These are phyloP conservation scores for Fusarium annulatum DNA, from an alignment of 2,329 filamentous ascomycete species.

Conservation along the genomic window DNA sequence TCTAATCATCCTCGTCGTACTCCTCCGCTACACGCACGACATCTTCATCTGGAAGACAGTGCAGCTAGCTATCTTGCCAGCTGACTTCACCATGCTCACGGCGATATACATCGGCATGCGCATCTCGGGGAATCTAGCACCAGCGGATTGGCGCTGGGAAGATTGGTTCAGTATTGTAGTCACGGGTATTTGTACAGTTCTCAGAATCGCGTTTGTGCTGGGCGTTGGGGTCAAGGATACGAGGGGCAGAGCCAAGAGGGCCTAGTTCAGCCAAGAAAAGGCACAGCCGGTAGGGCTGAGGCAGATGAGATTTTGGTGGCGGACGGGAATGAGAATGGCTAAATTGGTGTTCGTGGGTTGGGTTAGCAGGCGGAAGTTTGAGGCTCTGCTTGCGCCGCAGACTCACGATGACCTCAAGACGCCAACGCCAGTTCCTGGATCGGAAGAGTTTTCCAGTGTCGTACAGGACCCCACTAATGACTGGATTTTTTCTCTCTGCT, in stretches of 20 bases:
- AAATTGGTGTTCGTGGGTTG: neutral
- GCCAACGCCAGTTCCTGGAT: neutral
- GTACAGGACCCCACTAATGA: conserved; percentile 2
- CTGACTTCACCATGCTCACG: conserved; percentile 38
- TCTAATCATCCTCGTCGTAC: conserved; percentile 3
- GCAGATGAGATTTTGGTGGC: neutral
- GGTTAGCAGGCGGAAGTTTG: neutral
- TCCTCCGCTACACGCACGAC: conserved; percentile 39
- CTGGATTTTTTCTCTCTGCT: neutral
- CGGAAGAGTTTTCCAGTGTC: neutral
- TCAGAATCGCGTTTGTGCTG: conserved; percentile 27
- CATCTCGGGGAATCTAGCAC: conserved; percentile 6
- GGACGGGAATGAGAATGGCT: conserved; percentile 2
- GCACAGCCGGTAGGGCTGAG: conserved; percentile 3
- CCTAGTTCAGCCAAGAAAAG: conserved; percentile 5
- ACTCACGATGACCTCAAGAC: neutral
- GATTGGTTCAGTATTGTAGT: conserved; percentile 30
- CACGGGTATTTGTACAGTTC: conserved; percentile 22
- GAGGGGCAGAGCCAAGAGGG: conserved; percentile 3
- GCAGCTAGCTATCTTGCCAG: conserved; percentile 28
- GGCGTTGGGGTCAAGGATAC: conserved; percentile 26
- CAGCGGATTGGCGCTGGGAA: conserved; percentile 21
- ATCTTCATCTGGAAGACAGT: conserved; percentile 38
- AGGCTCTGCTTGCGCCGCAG: conserved; percentile 1
- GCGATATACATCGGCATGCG: conserved; percentile 28